Evolutionary conservation across 352 stramenopile genomes (phyloP), one percentile per base, ranked within the genome.

Genomic region (Thraustochytrium sp.): DNA sequence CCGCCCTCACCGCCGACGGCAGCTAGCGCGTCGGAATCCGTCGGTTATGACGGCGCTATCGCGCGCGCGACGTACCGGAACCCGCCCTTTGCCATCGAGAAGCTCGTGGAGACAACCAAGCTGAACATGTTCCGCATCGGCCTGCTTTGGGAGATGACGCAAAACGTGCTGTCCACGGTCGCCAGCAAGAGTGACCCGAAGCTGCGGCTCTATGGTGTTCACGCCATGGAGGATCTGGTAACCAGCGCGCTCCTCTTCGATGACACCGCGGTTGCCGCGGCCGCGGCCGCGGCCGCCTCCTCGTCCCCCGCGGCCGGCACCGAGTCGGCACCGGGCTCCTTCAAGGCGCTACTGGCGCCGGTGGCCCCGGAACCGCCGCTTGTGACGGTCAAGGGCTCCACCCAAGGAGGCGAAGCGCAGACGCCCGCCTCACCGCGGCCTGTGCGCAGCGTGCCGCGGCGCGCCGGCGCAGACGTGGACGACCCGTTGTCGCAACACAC

Each of bases 81-180:
- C 68, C 75, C 75, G 44, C 82, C 82, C 4, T 85, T 85, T 78
- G 82, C 82, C 21, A 82, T 84, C 46, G 68, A 85, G 82, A 85
- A 85, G 31, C 72, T 85, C 34, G 82, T 85, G 46, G 72, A 84
- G 40, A 84, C 76, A 0, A 85, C 82, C 5, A 75, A 44, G 44
- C 73, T 85, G 4, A 85, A 85, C 40, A 85, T 77, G n/a, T 78
- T 84, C 23, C 68, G 82, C 37, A 77, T 85, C 23, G 82, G 77
- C 0, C 36, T 85, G 46, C 49, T 85, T 4, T 85, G 82, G 82
- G 72, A 84, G 29, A 77, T 85, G 46, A 77, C 68, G 26, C 68
- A 80, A 34, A 80, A 80, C 38, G 68, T 80, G 18, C 68, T 80
- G 4, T 80, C 68, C 31, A 80, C 68, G 0, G 68, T 80, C 0